Evolutionary conservation across 177 flowering plant species (phyloP).

Genomic region (Vitis hybrid): DNA sequence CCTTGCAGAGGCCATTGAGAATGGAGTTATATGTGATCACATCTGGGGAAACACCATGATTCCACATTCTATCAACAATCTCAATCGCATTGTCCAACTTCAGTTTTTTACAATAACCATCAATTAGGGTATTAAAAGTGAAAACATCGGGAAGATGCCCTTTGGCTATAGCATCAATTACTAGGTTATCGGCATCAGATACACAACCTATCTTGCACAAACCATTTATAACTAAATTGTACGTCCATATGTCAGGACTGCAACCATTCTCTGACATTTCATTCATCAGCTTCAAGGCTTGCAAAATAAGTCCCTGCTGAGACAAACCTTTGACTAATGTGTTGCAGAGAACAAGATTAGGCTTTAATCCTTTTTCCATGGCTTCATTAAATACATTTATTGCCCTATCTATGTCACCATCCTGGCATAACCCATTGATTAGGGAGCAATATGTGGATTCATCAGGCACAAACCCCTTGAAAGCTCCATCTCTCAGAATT

Average conservation of each 20-base stretch:
- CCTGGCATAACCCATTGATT: constrained; percentile 62
- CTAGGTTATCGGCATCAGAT: constrained; percentile 55
- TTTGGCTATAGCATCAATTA: constrained; percentile 61
- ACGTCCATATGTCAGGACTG: constrained; percentile 76
- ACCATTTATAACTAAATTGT: constrained; percentile 76
- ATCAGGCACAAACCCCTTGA: constrained; percentile 79
- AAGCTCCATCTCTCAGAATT: constrained; percentile 60
- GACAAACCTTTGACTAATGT: constrained; percentile 73
- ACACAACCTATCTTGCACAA: constrained; percentile 83
- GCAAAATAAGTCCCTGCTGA: constrained; percentile 61
- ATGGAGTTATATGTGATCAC: constrained; percentile 78
- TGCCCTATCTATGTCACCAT: constrained; percentile 68
- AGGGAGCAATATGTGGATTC: constrained; percentile 70
- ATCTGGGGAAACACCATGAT: constrained; percentile 68
- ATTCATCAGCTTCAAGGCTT: constrained; percentile 73
- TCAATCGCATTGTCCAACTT: constrained; percentile 64
- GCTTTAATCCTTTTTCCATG: constrained; percentile 52
- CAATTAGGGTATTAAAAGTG: constrained; percentile 81
- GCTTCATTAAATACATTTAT: constrained; percentile 55
- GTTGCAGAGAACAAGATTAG: constrained; percentile 60
- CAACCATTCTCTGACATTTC: constrained; percentile 70
- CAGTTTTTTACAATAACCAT: constrained; percentile 72
- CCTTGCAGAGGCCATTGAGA: constrained; percentile 87
- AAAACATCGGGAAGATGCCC: constrained; percentile 80
- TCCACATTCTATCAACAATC: constrained; percentile 63